Evolutionary conservation across 805 yeast genomes (phyloP).

Genomic region (Yamadazyma endophytica): DNA sequence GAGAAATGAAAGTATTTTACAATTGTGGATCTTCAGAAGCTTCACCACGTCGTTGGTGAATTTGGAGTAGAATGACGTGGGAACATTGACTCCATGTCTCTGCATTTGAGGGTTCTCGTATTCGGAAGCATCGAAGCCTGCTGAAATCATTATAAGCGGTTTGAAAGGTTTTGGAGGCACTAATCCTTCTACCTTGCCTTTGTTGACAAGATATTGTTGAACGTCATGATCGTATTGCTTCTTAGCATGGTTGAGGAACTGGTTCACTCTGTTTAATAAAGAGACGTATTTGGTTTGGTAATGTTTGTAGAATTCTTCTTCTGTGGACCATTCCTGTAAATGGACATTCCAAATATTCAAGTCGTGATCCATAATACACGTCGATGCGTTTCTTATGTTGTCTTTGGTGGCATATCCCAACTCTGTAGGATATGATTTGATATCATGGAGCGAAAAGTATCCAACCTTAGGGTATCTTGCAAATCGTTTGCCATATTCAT

Average conservation of each 20-base stretch:
- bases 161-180: conserved; percentile 35
- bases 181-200: conserved; percentile 19
- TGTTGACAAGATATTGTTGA: conserved; percentile 18
- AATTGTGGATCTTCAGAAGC: conserved; percentile 59
- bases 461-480: conserved; percentile 62
- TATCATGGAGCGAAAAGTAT: conserved; percentile 79
- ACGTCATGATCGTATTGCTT: conserved; percentile 37
- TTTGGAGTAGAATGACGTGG: conserved; percentile 69
- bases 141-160: conserved; percentile 66
- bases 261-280: conserved; percentile 62
- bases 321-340: conserved; percentile 58
- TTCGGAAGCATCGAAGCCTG: conserved; percentile 87
- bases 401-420: conserved; percentile 69
- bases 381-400: conserved; percentile 69
- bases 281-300: conserved; percentile 60
- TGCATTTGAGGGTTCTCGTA: conserved; percentile 82
- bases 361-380: conserved; percentile 75
- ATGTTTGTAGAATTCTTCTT: conserved; percentile 60
- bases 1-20: conserved; percentile 61
- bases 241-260: conserved; percentile 51
- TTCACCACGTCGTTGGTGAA: conserved; percentile 72
- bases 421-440: conserved; percentile 84
- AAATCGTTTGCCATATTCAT: conserved; percentile 46
- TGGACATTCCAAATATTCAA: conserved; percentile 83
- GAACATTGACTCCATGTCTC: conserved; percentile 76